A percentile compares a stretch with the other conserved stretches of the same genome.
These are phyloP conservation scores for Fomes fomentarius DNA, from an alignment of 1,284 basidiomycete species.

Conservation along the genomic window DNA sequence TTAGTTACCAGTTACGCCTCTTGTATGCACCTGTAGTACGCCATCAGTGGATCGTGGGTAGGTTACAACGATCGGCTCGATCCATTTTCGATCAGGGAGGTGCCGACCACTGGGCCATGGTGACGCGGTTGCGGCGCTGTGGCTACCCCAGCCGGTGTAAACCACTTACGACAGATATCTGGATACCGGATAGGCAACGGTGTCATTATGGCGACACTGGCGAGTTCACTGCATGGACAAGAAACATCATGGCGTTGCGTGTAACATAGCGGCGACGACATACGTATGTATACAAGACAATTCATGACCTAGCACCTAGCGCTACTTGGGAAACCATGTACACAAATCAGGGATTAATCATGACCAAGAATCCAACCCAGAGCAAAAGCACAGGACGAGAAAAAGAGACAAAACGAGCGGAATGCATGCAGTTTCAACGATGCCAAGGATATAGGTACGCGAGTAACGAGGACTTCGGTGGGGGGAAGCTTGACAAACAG, in stretches of 20 bases:
- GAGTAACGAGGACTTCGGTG: too few species aligned
- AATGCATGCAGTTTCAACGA: conserved; percentile 16
- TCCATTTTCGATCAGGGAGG: conserved; percentile 3
- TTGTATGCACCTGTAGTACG: not conserved
- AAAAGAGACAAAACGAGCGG: conserved; percentile 17
- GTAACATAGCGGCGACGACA: conserved; percentile 14
- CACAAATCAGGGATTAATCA: conserved; percentile 7
- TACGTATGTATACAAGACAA: conserved; percentile 26
- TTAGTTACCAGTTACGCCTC: too few species aligned
- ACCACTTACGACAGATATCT: not conserved
- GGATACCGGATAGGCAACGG: too few species aligned
- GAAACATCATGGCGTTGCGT: conserved; percentile 2
- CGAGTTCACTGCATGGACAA: too few species aligned
- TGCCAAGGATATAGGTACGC: too few species aligned
- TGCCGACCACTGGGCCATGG: not conserved
- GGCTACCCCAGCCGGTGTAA: not conserved
- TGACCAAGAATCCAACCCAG: conserved; percentile 17
- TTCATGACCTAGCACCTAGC: conserved; percentile 6
- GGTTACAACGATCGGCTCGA: not conserved
- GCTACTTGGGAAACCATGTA: conserved; percentile 16
- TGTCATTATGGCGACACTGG: too few species aligned
- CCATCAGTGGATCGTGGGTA: too few species aligned
- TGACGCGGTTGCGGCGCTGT: not conserved
- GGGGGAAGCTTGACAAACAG: not conserved
- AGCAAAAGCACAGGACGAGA: conserved; percentile 9